These are phyloP conservation scores for Silybum marianum DNA, from an alignment of 129 eudicot species.

Conservation along the genomic window DNA sequence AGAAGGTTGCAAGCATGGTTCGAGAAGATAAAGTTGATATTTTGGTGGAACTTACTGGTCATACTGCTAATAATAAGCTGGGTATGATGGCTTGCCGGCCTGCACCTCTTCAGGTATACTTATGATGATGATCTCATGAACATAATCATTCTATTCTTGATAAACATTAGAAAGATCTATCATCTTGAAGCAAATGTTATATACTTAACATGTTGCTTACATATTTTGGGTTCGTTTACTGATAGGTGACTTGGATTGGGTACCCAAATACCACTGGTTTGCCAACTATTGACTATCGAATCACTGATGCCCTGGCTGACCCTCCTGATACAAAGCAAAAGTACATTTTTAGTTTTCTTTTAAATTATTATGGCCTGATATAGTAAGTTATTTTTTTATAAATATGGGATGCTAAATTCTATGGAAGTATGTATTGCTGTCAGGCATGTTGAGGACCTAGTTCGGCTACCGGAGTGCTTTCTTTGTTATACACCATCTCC, in stretches of 20 bases:
- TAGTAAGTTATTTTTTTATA: constrained; percentile 6
- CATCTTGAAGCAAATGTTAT: not conserved
- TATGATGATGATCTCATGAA: not conserved
- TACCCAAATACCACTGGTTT: constrained; percentile 97
- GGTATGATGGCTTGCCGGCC: constrained; percentile 99
- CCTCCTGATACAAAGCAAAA: constrained; percentile 77
- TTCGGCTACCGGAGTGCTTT: constrained; percentile 80
- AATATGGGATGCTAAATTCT: constrained; percentile 11
- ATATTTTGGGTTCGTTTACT: constrained; percentile 36
- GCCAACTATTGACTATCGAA: constrained; percentile 92
- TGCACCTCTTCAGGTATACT: constrained; percentile 90
- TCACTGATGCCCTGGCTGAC: constrained; percentile 90
- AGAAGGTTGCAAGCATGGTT: constrained; percentile 86
- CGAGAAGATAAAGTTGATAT: constrained; percentile 96
- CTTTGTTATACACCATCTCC: constrained; percentile 96
- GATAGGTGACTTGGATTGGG: constrained; percentile 97
- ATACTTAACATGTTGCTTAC: constrained; percentile 9
- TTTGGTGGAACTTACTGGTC: constrained; percentile 97
- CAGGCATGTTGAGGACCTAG: constrained; percentile 94
- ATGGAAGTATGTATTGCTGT: constrained; percentile 25
- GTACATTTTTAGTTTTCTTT: constrained; percentile 34
- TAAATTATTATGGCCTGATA: constrained; percentile 17
- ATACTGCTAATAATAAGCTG: constrained; percentile 93
- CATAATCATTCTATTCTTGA: not conserved
- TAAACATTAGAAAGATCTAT: not conserved